Conservation (phyloP, 306 rosid genomes). For the Benincasa hispida region DNA sequence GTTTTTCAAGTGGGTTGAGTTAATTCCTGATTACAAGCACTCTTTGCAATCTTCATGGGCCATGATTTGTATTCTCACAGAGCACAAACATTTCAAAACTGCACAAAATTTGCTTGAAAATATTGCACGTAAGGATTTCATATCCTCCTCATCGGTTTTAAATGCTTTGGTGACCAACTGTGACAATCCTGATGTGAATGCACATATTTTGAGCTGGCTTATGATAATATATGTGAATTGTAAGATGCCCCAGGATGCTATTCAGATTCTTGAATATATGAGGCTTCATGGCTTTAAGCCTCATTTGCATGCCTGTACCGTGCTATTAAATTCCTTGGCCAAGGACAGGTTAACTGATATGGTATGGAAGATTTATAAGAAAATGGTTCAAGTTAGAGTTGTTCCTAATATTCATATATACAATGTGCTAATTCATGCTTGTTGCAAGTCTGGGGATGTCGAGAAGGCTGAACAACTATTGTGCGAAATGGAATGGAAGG, state of each 20-base stretch:
- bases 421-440: constrained; percentile 76
- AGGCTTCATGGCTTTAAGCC: constrained; percentile 38
- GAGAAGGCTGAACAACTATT: constrained; percentile 52
- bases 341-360: constrained; percentile 41
- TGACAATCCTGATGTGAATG: constrained; percentile 43
- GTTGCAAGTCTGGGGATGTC: constrained; percentile 60
- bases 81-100: constrained; percentile 40
- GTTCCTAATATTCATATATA: constrained; percentile 51
- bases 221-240: constrained; percentile 45
- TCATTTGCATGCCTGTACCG: constrained; percentile 75
- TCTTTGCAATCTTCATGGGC: constrained; percentile 69
- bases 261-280: constrained; percentile 73
- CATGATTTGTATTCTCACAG: constrained; percentile 51
- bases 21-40: constrained; percentile 41
- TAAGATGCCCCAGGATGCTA: constrained; percentile 57
- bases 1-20: constrained; percentile 74
- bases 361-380: constrained; percentile 70
- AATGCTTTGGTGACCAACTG: constrained; percentile 31
- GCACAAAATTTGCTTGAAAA: constrained; percentile 69
- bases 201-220: constrained; percentile 86
- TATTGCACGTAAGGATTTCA: constrained; percentile 46
- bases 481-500: constrained; percentile 58
- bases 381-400: constrained; percentile 40
- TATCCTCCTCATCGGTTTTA: constrained; percentile 67
- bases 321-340: constrained; percentile 58